Base-by-base conservation (phyloP, 108 stramenopile genomes). In the Nitzschia sp. region DNA sequence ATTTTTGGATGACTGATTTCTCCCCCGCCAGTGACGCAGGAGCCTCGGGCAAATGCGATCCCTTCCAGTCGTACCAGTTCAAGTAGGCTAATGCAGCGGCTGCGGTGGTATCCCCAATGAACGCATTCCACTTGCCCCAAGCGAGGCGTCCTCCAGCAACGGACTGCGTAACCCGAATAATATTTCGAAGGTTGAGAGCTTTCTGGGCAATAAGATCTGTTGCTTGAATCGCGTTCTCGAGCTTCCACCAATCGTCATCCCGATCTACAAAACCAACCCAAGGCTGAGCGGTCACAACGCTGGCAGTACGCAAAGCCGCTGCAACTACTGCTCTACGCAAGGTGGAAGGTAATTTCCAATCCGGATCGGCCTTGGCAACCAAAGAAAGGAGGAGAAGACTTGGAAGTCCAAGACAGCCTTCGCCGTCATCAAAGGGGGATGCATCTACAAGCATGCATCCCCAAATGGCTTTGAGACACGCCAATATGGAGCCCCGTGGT, bases 371-470 rank as follows among this genome's bases (percentile, higher is more conserved):
- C 52, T 53, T 53, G 19, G 52, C 52, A 21, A 53, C 52, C 22
- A 53, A 17, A 6, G 52, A 53, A 21, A 53, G 52, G 5, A 53
- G 6, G n/a, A 53, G 52, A 21, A 53, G 23, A 16, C 13, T 17
- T 23, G 52, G 52, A 15, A 53, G 52, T 5, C 52, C 52, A 23
- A 53, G 52, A n/a, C 52, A 53, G 17, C 23, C 52, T 21, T 53
- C 52, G 22, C 22, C 52, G n/a, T 53, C 52, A 53, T 53, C 52
- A 53, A 53, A 53, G 52, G 52, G 52, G 5, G 52, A 6, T 6
- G n/a, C 52, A n/a, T 53, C 52, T 6, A 53, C 52, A 21, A 53
- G 52, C 52, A 53, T 53, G 52, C 52, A 53, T 6, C 52, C 52
- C 52, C 52, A 53, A 25, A 53, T 25, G 19, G 52, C 23, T 17